phyloP scores from a whole-genome alignment of 805 yeast genomes.

The Zygoascus tannicola region DNA sequence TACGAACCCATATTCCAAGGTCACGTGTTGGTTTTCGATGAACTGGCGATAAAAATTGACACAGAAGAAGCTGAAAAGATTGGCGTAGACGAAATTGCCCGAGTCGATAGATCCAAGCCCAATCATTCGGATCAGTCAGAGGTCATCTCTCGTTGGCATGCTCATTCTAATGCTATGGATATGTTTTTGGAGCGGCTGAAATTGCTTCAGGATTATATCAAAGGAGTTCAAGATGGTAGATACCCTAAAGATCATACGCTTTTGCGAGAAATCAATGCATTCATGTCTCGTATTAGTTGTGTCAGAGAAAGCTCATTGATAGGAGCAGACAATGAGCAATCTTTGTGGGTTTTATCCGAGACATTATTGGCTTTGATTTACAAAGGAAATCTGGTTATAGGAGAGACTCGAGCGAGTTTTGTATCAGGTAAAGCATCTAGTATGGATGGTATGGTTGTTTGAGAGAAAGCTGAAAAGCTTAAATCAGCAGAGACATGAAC shows the following conservation, averaged over 20 bases:
- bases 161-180: slow-evolving; percentile 20
- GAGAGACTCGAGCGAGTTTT: slow-evolving; percentile 1
- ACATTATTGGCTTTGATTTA: slow-evolving; percentile 20
- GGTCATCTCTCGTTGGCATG: slow-evolving; percentile 8
- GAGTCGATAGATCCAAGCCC: slow-evolving; percentile 9
- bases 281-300: slow-evolving; percentile 9
- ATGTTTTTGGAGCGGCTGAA: slow-evolving; percentile 19
- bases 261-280: slow-evolving; percentile 18
- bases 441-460: not conserved
- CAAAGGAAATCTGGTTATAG: slow-evolving; percentile 13
- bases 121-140: slow-evolving; percentile 5
- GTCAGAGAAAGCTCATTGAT: slow-evolving; percentile 19
- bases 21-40: slow-evolving; percentile 13
- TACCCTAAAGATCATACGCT: slow-evolving; percentile 14
- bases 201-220: slow-evolving; percentile 17
- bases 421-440: not conserved
- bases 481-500: too few species aligned
- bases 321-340: slow-evolving; percentile 1
- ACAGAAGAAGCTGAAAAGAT: slow-evolving; percentile 25
- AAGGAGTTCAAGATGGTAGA: slow-evolving; percentile 9
- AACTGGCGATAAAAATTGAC: slow-evolving; percentile 18
- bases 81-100: slow-evolving; percentile 23
- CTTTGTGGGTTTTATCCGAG: slow-evolving; percentile 9
- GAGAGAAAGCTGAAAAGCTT: too few species aligned
- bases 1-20: slow-evolving; percentile 15